Percentiles rank a stretch among this genome's conserved stretches.
Conservation (phyloP, 75 land plant species). For the Selaginella moellendorffii region DNA sequence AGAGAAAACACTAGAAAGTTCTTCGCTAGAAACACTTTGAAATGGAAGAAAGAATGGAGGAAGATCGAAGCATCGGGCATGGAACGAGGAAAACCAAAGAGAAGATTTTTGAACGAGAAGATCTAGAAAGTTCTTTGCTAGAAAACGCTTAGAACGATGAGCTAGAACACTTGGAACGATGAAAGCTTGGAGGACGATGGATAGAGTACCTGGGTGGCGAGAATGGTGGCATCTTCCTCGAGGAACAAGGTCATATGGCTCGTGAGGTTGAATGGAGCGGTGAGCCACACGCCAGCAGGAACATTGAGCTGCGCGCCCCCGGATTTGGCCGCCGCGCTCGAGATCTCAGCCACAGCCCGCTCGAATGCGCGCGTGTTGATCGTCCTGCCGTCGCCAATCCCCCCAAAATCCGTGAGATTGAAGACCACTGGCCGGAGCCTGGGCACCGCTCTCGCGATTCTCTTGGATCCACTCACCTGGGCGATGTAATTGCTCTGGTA, state of each 20-base stretch:
- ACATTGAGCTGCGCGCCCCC: slow-evolving; percentile 84
- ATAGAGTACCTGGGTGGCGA: slow-evolving; percentile 57
- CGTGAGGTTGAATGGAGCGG: slow-evolving; percentile 92
- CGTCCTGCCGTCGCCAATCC: slow-evolving; percentile 71
- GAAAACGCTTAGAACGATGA: no score
- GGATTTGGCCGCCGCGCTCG: slow-evolving; percentile 33
- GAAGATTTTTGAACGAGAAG: no score
- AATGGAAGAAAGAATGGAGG: not conserved
- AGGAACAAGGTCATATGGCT: slow-evolving; percentile 89
- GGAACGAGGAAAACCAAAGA: no score
- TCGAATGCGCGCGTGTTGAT: slow-evolving; percentile 78
- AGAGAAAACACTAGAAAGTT: not conserved
- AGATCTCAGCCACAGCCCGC: slow-evolving; percentile 48
- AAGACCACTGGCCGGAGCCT: slow-evolving; percentile 48
- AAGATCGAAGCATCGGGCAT: no score
- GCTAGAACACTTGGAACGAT: no score
- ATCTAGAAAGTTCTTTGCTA: no score
- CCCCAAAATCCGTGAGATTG: slow-evolving; percentile 88
- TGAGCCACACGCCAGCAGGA: slow-evolving; percentile 78
- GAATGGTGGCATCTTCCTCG: slow-evolving; percentile 63
- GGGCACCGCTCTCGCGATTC: slow-evolving; percentile 26
- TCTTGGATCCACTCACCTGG: slow-evolving; percentile 2
- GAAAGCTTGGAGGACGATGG: no score
- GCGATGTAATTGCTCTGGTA: not conserved
- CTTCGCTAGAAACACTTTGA: not conserved